Conservation (phyloP, 768 basidiomycete species). For the Mycena alexandri region DNA sequence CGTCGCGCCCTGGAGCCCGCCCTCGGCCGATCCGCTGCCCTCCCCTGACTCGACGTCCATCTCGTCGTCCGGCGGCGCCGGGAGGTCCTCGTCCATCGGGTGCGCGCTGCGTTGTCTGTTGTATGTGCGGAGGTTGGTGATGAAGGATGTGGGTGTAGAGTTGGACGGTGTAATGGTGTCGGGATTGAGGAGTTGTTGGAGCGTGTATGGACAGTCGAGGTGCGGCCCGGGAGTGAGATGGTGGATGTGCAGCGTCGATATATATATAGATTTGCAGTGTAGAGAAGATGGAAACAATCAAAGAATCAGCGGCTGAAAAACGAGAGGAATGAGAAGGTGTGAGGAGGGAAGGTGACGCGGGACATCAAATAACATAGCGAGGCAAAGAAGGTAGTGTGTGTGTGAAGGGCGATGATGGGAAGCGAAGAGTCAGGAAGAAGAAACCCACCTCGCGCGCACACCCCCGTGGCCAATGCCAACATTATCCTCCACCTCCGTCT, state of each 20-base stretch:
- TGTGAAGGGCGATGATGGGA: neutral
- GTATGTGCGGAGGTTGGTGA: neutral
- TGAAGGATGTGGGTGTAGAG: neutral
- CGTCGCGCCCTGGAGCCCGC: slow-evolving; percentile 9
- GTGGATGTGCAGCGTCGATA: neutral
- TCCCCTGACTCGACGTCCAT: slow-evolving; percentile 30
- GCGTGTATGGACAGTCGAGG: no score
- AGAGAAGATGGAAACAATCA: neutral
- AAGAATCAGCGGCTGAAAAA: slow-evolving; percentile 18
- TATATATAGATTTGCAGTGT: neutral
- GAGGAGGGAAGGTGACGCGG: neutral
- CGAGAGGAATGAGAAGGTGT: neutral
- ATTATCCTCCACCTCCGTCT: slow-evolving; percentile 39
- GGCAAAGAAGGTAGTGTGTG: no score
- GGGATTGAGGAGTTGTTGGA: no score
- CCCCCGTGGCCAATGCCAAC: neutral
- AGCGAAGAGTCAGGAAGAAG: neutral
- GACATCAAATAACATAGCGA: neutral
- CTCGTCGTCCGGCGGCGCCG: slow-evolving; percentile 24
- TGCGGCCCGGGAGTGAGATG: no score
- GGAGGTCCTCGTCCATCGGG: slow-evolving; percentile 15
- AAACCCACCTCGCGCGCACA: slow-evolving; percentile 18
- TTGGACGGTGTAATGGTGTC: no score
- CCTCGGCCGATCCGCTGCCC: slow-evolving; percentile 18
- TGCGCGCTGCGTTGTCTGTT: slow-evolving; percentile 10